Conservation (phyloP, 441 rosid species). For the Adansonia grandidieri region DNA sequence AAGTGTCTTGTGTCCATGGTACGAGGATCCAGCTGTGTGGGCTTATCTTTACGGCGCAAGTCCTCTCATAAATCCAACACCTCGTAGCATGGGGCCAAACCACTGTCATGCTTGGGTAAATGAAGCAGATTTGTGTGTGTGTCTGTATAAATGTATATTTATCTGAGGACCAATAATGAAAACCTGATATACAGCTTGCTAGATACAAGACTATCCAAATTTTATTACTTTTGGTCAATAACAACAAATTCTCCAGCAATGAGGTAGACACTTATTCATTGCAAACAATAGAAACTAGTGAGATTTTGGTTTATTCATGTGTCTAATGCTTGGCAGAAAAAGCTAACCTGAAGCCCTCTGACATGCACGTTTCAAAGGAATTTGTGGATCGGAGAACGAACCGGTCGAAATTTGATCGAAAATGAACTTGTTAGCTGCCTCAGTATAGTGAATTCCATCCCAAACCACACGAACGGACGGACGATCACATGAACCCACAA, state of each 20-base stretch:
- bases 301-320: constrained; percentile 9
- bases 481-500: constrained; percentile 31
- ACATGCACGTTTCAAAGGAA: constrained; percentile 29
- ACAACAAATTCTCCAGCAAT: background rate
- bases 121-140: background rate
- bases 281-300: background rate
- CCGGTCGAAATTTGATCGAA: constrained; percentile 34
- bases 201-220: background rate
- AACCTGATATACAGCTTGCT: background rate
- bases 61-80: too few relatives aligned
- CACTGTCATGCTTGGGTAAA: background rate
- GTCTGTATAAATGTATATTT: too few relatives aligned
- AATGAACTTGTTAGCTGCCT: constrained; percentile 39
- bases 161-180: background rate
- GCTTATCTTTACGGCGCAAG: too few relatives aligned
- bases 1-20: too few relatives aligned
- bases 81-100: too few relatives aligned
- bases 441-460: constrained; percentile 47
- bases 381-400: constrained; percentile 31
- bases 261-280: constrained; percentile 4
- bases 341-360: background rate
- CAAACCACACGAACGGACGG: constrained; percentile 35
- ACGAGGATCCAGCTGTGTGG: too few relatives aligned
- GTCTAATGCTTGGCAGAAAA: background rate
- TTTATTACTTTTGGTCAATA: background rate